These are phyloP conservation scores for Conticribra weissflogii DNA, from an alignment of 108 stramenopile species.

Conservation along the genomic window DNA sequence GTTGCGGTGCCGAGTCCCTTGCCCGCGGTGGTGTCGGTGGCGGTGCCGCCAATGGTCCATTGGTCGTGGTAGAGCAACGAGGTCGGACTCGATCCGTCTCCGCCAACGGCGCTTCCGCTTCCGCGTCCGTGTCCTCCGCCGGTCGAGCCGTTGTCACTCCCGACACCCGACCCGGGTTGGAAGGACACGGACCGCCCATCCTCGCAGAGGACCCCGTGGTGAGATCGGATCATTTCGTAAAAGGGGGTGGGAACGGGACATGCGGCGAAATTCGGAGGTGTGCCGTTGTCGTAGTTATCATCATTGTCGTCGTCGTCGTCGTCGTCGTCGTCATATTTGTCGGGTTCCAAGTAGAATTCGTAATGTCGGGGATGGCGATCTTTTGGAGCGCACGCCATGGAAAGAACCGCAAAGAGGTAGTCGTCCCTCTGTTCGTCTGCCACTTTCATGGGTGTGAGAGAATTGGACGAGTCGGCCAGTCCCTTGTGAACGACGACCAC, in stretches of 20 bases:
- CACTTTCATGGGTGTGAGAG: constrained; percentile 1
- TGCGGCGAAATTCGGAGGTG: constrained; percentile 11
- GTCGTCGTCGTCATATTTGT: background rate
- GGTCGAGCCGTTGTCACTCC: background rate
- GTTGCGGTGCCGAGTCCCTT: background rate
- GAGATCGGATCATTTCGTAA: constrained; percentile 54
- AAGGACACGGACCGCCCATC: constrained; percentile 65
- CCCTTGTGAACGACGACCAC: constrained; percentile 49
- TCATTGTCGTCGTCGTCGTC: background rate
- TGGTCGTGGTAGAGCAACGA: constrained; percentile 38
- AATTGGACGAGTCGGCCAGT: constrained; percentile 2
- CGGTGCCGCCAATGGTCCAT: constrained; percentile 1
- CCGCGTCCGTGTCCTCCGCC: background rate
- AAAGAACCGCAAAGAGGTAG: constrained; percentile 9
- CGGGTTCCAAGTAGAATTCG: too few species aligned
- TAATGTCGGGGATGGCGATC: too few species aligned
- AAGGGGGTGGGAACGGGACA: constrained; percentile 30
- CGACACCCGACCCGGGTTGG: constrained; percentile 34
- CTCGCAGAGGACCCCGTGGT: constrained; percentile 70
- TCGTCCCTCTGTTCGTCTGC: constrained; percentile 16
- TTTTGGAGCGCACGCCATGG: constrained; percentile 7
- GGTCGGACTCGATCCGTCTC: background rate
- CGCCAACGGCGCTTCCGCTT: background rate
- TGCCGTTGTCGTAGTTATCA: background rate
- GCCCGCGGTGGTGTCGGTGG: background rate